A percentile compares a stretch with the other conserved stretches of the same genome.
Conservation (phyloP, 331 rosid species). For the Spiraea crenata region DNA sequence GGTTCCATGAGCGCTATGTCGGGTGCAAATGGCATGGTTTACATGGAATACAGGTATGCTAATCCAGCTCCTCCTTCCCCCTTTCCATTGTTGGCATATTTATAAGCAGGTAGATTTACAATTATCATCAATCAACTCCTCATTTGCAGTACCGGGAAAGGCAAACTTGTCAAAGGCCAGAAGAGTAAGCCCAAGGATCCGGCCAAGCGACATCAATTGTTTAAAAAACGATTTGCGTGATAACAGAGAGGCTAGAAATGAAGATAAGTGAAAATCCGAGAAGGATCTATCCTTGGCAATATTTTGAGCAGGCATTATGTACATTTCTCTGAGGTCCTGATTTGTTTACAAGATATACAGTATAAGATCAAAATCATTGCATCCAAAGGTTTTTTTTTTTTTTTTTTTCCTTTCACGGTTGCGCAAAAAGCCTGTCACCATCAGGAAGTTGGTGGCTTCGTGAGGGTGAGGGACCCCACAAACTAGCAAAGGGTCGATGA, state of each 20-base stretch:
- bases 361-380: too few species aligned
- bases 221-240: constrained; percentile 56
- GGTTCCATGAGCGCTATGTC: constrained; percentile 96
- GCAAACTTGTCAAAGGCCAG: constrained; percentile 53
- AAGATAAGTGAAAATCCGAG: neutral
- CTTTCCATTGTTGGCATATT: neutral
- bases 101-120: neutral
- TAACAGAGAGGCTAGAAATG: neutral
- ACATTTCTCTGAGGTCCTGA: too few species aligned
- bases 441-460: constrained; percentile 25
- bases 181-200: constrained; percentile 96
- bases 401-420: too few species aligned
- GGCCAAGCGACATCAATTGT: constrained; percentile 67
- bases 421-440: neutral
- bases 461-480: constrained; percentile 12
- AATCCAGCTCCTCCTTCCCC: neutral
- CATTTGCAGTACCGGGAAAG: constrained; percentile 59
- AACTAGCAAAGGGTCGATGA: neutral
- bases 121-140: neutral
- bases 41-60: constrained; percentile 92
- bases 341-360: too few species aligned
- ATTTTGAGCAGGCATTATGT: neutral
- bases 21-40: constrained; percentile 87
- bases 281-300: neutral
- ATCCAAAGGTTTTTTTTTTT: too few species aligned